A percentile compares a stretch with the other conserved stretches of the same genome.
Conservation (phyloP, 1,139 yeast species). For the Pichia sp. region DNA sequence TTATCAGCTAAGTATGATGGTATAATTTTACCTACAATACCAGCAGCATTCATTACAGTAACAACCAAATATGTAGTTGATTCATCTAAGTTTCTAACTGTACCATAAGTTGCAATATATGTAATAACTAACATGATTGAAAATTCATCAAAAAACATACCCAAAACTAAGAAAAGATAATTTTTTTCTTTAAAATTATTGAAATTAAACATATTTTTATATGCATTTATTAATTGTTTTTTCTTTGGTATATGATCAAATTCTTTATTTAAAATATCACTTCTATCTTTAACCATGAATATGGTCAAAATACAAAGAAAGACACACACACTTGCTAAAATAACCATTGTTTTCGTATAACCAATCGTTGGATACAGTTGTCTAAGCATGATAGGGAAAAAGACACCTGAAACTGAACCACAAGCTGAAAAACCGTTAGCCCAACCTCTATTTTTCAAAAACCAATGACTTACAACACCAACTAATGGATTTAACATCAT, state of each 20-base stretch:
- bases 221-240: slow-evolving; percentile 32
- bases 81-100: slow-evolving; percentile 37
- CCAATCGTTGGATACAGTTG: slow-evolving; percentile 46
- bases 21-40: slow-evolving; percentile 44
- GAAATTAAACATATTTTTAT: slow-evolving; percentile 37
- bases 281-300: slow-evolving; percentile 20
- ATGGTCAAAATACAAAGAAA: slow-evolving; percentile 31
- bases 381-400: slow-evolving; percentile 55
- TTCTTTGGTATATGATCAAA: slow-evolving; percentile 4
- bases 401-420: slow-evolving; percentile 58
- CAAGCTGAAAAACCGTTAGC: slow-evolving; percentile 55
- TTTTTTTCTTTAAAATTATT: slow-evolving; percentile 37
- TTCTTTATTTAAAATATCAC: slow-evolving; percentile 25
- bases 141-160: slow-evolving; percentile 24
- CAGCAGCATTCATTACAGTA: slow-evolving; percentile 43
- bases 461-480: slow-evolving; percentile 60
- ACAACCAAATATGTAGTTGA: slow-evolving; percentile 40
- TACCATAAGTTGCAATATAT: slow-evolving; percentile 47
- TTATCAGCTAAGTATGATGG: slow-evolving; percentile 45
- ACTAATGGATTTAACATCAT: slow-evolving; percentile 51
- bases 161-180: slow-evolving; percentile 28
- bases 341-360: slow-evolving; percentile 52
- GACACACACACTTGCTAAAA: slow-evolving; percentile 48
- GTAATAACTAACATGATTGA: slow-evolving; percentile 22
- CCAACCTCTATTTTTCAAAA: slow-evolving; percentile 47